A percentile compares a stretch with the other conserved stretches of the same genome.
phyloP scores from a whole-genome alignment of 352 stramenopile genomes.

The Phytophthora fragariae region DNA sequence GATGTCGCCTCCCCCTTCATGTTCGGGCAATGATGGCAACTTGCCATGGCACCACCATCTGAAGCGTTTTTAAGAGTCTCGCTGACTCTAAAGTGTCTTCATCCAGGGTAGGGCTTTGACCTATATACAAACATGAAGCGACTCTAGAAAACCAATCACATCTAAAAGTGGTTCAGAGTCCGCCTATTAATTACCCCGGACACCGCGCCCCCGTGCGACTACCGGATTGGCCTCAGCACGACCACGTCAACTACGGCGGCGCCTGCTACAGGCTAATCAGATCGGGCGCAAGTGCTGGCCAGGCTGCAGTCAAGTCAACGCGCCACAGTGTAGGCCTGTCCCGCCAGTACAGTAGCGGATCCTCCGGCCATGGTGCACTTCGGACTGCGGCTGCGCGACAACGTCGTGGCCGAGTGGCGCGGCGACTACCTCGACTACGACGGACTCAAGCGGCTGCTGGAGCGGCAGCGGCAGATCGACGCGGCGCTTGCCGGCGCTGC shows the following conservation, averaged over 20 bases:
- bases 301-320: too few species aligned
- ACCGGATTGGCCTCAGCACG: slow-evolving; percentile 4
- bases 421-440: slow-evolving; percentile 93
- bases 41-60: too few species aligned
- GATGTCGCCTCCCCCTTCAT: too few species aligned
- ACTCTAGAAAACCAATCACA: neutral
- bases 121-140: neutral
- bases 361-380: slow-evolving; percentile 75
- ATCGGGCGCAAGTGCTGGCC: neutral
- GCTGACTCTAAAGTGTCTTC: too few species aligned
- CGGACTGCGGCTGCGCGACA: slow-evolving; percentile 78
- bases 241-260: slow-evolving; percentile 16
- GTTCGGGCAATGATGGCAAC: too few species aligned
- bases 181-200: neutral
- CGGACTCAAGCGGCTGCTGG: slow-evolving; percentile 85
- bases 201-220: neutral
- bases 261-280: slow-evolving; percentile 28
- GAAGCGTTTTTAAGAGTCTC: too few species aligned
- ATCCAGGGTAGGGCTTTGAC: too few species aligned
- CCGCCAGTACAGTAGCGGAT: slow-evolving; percentile 19
- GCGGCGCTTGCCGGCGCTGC: slow-evolving; percentile 34
- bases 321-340: neutral
- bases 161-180: neutral
- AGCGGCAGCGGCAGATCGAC: slow-evolving; percentile 62
- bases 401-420: slow-evolving; percentile 89